phyloP scores from a whole-genome alignment of 1,139 yeast genomes.

The Petasospora fabianii region DNA sequence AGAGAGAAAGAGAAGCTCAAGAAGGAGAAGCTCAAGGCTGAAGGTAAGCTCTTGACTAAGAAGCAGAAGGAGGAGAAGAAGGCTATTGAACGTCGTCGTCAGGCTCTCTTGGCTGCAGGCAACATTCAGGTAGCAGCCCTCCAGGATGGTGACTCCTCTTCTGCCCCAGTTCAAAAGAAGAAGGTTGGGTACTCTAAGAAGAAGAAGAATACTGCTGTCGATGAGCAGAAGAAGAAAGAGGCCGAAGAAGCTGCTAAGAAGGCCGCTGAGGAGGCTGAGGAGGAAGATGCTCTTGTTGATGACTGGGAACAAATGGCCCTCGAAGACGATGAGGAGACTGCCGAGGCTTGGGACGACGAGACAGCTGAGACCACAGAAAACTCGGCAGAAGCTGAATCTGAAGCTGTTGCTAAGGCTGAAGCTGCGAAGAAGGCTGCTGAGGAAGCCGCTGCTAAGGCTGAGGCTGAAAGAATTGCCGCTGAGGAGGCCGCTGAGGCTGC shows the following conservation, averaged over 20 bases:
- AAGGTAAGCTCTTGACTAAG: conserved; percentile 85
- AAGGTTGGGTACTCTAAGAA: conserved; percentile 69
- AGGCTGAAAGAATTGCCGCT: conserved; percentile 14
- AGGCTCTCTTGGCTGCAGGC: conserved; percentile 74
- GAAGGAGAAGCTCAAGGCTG: conserved; percentile 81
- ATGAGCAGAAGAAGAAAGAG: conserved; percentile 26
- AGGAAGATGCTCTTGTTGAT: no score
- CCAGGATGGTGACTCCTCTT: conserved; percentile 35
- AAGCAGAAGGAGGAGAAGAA: conserved; percentile 94
- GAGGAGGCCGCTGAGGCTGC: conserved; percentile 23
- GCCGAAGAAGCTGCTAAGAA: conserved; percentile 30
- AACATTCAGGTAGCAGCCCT: conserved; percentile 76
- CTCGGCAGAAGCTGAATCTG: no score
- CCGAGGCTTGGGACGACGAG: no score
- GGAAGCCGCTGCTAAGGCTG: conserved; percentile 22
- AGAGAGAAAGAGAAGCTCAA: conserved; percentile 81
- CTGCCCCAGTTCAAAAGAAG: conserved; percentile 54
- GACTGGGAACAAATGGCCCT: no score
- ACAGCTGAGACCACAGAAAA: no score
- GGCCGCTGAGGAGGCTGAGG: conserved; percentile 27
- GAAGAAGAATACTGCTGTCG: conserved; percentile 34
- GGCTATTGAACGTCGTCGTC: conserved; percentile 83
- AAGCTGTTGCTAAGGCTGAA: no score
- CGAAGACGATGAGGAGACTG: no score
- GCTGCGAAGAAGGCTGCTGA: no score